Evolutionary conservation across 495 filamentous ascomycete species (phyloP), one percentile per base, ranked within the genome.

Genomic region (Penicillium chermesinum): DNA sequence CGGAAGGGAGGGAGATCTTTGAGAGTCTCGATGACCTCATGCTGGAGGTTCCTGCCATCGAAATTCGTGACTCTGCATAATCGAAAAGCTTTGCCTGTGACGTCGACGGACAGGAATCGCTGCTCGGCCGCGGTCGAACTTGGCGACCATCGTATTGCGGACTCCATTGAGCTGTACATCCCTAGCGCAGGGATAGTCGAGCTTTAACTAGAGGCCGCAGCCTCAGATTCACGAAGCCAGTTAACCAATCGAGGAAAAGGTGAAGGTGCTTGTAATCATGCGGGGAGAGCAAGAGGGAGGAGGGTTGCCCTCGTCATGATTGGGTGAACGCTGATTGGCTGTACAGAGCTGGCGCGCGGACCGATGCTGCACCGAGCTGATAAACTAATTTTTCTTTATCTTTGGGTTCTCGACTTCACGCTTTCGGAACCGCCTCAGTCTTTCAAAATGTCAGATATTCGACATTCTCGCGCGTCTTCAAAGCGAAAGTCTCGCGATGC

Each of bases 61-160:
- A 82, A 74, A 1, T 75, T 73, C 2, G 77, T 82, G 8, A 93
- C 80, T 52, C 81, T 79, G 63, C 89, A 93, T 16, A 95, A 77
- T 48, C 85, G 84, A 54, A 96, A 82, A 18, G 84, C 77, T 51
- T 89, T 87, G 32, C 86, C 82, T 37, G 81, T 82, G 22, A 93
- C 74, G 64, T 96, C 94, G 61, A 95, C 84, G 40, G 87, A 81
- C 34, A 97, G 75, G 57, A 97, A 97, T 13, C 78, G 79, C 54
- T 82, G 80, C 30, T 74, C 73, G 27, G 72, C 74, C 58, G 72
- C 78, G 61, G 63, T 79, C 14, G 88, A 83, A 54, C 84, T 88
- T 34, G 89, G 85, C 17, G 93, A 96, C 90, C 90, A 97, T 54
- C 89, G 82, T 59, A 96, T 84, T 13, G 82, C 83, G 18, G 76